Conservation (phyloP, 345 rosid genomes). For the Pistacia integerrima region DNA sequence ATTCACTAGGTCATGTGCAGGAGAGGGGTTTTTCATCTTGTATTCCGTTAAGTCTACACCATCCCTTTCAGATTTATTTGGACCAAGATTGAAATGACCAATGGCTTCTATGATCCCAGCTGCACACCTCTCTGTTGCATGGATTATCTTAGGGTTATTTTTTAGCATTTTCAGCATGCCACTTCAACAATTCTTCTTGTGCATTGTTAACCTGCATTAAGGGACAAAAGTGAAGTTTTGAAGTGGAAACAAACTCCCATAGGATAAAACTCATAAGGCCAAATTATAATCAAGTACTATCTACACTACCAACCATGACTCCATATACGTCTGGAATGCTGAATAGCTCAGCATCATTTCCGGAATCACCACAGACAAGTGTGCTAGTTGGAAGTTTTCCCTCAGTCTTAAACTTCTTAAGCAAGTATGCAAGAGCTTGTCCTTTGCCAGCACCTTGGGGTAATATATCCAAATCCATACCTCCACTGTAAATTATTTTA, state of each 20-base stretch:
- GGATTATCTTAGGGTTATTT: conserved; percentile 73
- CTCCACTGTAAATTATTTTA: conserved; percentile 91
- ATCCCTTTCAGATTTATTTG: conserved; percentile 87
- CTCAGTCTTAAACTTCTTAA: conserved; percentile 66
- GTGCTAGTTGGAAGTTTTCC: conserved; percentile 79
- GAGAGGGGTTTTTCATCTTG: conserved; percentile 39
- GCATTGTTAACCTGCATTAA: conserved; percentile 84
- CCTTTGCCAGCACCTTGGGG: conserved; percentile 99
- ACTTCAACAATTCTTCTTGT: conserved; percentile 93
- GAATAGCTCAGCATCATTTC: conserved; percentile 96
- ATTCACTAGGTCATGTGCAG: conserved; percentile 64
- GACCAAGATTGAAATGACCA: conserved; percentile 88
- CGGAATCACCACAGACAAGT: conserved; percentile 98
- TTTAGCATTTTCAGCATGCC: conserved; percentile 91
- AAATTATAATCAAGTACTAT: conserved; percentile 6
- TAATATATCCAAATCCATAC: conserved; percentile 90
- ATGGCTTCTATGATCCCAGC: conserved; percentile 91
- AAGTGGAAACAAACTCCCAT: conserved; percentile 1
- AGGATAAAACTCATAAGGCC: background rate
- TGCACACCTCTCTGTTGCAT: conserved; percentile 89
- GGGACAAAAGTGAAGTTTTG: background rate
- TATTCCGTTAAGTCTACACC: conserved; percentile 44
- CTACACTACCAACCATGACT: conserved; percentile 70
- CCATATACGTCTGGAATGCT: conserved; percentile 90
- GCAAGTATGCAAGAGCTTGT: conserved; percentile 91